A percentile compares a stretch with the other conserved stretches of the same genome.
phyloP scores from a whole-genome alignment of 352 stramenopile species.

The Globisporangium alternatum region DNA sequence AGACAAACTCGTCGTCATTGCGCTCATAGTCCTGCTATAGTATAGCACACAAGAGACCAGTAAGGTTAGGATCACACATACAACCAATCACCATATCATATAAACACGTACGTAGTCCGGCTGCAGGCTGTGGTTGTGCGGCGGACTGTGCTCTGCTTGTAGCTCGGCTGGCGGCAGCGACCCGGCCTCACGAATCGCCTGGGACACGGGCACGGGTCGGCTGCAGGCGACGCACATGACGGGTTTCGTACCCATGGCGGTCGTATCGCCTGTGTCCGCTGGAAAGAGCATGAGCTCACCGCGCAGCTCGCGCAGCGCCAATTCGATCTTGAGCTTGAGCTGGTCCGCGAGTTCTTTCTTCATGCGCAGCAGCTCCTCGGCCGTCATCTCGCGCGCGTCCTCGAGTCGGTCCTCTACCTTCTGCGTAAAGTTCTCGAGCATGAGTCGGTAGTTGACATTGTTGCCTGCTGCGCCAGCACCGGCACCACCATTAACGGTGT shows the following conservation, averaged over 20 bases:
- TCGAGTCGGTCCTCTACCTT: slow-evolving; percentile 69
- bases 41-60: slow-evolving; percentile 7
- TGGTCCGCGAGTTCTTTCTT: slow-evolving; percentile 68
- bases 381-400: slow-evolving; percentile 55
- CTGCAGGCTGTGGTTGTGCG: slow-evolving; percentile 16
- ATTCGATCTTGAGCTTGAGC: slow-evolving; percentile 48
- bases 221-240: slow-evolving; percentile 84
- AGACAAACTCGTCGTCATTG: slow-evolving; percentile 75
- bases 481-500: slow-evolving; percentile 13
- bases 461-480: slow-evolving; percentile 34
- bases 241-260: slow-evolving; percentile 72
- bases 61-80: background rate
- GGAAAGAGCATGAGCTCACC: slow-evolving; percentile 61
- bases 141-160: slow-evolving; percentile 22
- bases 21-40: slow-evolving; percentile 53
- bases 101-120: slow-evolving; percentile 20
- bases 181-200: slow-evolving; percentile 45
- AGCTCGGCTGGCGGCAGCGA: slow-evolving; percentile 42
- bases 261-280: slow-evolving; percentile 55
- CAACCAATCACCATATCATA: background rate
- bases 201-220: slow-evolving; percentile 64
- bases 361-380: slow-evolving; percentile 59
- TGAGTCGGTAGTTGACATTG: slow-evolving; percentile 63
- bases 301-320: slow-evolving; percentile 57
- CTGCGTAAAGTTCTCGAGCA: slow-evolving; percentile 72